Evolutionary conservation across 768 basidiomycete species (phyloP).

Genomic region (Mrakia gelida): DNA sequence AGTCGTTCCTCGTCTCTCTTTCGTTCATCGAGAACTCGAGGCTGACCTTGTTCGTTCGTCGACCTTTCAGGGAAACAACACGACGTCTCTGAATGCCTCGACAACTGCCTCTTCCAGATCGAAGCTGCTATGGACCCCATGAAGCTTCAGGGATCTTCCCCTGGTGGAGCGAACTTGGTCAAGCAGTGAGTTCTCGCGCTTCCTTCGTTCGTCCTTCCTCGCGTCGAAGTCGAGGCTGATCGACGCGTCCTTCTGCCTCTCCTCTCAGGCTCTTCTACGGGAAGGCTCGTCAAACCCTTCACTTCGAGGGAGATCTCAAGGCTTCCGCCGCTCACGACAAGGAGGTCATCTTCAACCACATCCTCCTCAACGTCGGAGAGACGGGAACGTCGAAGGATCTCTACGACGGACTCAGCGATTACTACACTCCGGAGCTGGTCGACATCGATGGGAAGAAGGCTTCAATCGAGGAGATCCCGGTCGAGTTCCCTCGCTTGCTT

Average conservation of each 20-base stretch:
- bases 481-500: conserved; percentile 80
- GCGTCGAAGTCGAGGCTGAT: neutral
- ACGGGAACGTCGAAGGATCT: conserved; percentile 73
- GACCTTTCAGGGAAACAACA: conserved; percentile 73
- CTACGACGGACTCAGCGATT: conserved; percentile 86
- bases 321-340: conserved; percentile 56
- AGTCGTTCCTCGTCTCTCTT: neutral
- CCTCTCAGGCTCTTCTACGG: conserved; percentile 76
- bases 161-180: conserved; percentile 25
- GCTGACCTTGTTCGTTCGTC: neutral
- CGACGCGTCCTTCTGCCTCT: neutral
- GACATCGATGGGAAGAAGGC: conserved; percentile 84
- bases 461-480: conserved; percentile 72
- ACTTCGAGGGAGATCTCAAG: conserved; percentile 35
- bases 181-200: conserved; percentile 31
- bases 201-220: neutral
- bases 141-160: conserved; percentile 44
- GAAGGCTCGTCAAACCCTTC: conserved; percentile 62
- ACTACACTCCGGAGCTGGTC: conserved; percentile 75
- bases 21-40: neutral
- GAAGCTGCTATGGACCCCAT: conserved; percentile 80
- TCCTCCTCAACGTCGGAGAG: conserved; percentile 80
- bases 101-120: conserved; percentile 98
- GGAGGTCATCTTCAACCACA: conserved; percentile 86
- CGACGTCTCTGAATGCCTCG: conserved; percentile 98